These are phyloP conservation scores for Teratosphaeria zuluensis DNA, from an alignment of 2,329 filamentous ascomycete genomes.

Conservation along the genomic window DNA sequence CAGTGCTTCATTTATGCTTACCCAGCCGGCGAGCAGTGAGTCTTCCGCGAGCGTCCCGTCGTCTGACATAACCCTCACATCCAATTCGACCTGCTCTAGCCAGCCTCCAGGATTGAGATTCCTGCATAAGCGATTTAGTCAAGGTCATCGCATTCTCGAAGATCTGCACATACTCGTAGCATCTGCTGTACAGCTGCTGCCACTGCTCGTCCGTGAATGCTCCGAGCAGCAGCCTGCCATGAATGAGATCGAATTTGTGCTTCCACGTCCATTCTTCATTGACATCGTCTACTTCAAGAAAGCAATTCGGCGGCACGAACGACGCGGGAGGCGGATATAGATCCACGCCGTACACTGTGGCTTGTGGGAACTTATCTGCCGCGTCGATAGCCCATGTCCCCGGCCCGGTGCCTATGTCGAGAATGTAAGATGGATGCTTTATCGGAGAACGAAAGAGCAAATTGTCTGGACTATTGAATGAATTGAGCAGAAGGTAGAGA, in stretches of 20 bases:
- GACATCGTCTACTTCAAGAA: constrained; percentile 8
- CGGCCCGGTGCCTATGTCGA: constrained; percentile 40
- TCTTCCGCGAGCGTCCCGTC: background rate
- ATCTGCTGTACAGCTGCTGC: constrained; percentile 6
- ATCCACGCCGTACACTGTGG: constrained; percentile 26
- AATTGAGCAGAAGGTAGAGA: constrained; percentile 12
- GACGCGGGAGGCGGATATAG: constrained; percentile 27
- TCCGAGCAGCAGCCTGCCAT: constrained; percentile 25
- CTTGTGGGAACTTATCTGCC: constrained; percentile 23
- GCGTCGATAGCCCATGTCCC: constrained; percentile 21
- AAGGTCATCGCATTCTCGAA: background rate
- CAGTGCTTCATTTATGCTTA: background rate
- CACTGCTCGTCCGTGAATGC: constrained; percentile 9
- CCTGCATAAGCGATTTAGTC: background rate
- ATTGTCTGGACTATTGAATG: constrained; percentile 9
- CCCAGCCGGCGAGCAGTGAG: background rate
- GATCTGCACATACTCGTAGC: constrained; percentile 4
- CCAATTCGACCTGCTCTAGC: constrained; percentile 1
- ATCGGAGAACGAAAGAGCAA: constrained; percentile 26
- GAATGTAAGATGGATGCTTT: constrained; percentile 27
- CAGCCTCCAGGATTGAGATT: constrained; percentile 1
- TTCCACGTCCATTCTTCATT: constrained; percentile 9
- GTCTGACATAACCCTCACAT: constrained; percentile 1
- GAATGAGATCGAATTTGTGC: constrained; percentile 30
- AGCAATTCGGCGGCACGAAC: constrained; percentile 11